phyloP scores from a whole-genome alignment of 257 asterid species.

The Salvia rosmarinus region DNA sequence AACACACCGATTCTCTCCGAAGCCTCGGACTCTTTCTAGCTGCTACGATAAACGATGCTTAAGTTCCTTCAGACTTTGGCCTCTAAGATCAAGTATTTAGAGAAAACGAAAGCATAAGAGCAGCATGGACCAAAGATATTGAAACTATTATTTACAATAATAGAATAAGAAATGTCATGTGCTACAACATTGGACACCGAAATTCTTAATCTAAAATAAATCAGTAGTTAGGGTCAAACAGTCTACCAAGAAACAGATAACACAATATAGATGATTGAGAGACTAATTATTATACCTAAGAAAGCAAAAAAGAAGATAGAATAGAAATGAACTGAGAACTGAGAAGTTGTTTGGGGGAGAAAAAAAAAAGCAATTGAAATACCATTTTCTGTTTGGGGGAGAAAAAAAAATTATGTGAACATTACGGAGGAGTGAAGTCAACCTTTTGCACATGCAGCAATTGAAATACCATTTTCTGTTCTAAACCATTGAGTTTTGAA shows the following conservation, averaged over 20 bases:
- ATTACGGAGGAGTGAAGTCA: no score
- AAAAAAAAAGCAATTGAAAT: not conserved
- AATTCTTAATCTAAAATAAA: not conserved
- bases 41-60: constrained; percentile 88
- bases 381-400: no score
- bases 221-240: not conserved
- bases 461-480: no score
- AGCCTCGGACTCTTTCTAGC: constrained; percentile 94
- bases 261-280: not conserved
- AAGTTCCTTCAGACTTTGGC: constrained; percentile 94
- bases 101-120: not conserved
- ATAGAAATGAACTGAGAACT: not conserved
- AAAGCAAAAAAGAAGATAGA: not conserved
- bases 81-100: constrained; percentile 52
- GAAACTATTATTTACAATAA: not conserved
- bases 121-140: not conserved
- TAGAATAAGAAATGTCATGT: constrained; percentile 9
- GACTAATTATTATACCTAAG: not conserved
- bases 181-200: constrained; percentile 9
- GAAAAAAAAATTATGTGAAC: no score
- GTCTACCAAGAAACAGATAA: constrained; percentile 24
- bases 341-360: not conserved
- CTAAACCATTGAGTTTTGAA: no score
- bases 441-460: no score
- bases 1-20: constrained; percentile 85